A percentile compares a stretch with the other conserved stretches of the same genome.
phyloP scores from a whole-genome alignment of 768 basidiomycete genomes.

The Crucibulum laeve region DNA sequence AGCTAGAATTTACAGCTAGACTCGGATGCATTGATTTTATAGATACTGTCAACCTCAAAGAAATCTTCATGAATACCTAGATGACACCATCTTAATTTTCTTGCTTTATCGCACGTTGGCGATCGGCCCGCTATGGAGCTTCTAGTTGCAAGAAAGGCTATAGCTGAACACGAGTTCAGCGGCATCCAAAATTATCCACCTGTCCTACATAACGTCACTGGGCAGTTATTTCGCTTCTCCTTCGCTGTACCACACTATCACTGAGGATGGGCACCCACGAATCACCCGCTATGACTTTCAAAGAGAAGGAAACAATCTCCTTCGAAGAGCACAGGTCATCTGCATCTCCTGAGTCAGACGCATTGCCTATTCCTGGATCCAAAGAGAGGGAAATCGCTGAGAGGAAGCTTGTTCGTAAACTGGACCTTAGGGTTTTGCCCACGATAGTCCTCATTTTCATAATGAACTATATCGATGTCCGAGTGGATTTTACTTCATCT shows the following conservation, averaged over 20 bases:
- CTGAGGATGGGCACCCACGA: slow-evolving; percentile 1
- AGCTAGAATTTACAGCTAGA: no score
- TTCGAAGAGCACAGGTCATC: slow-evolving; percentile 9
- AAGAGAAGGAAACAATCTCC: slow-evolving; percentile 12
- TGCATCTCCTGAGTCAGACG: not conserved
- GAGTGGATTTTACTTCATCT: slow-evolving; percentile 3
- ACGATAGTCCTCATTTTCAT: slow-evolving; percentile 56
- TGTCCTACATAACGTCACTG: not conserved
- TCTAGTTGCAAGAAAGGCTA: no score
- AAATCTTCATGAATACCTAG: no score
- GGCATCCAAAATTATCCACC: no score
- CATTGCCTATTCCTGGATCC: not conserved
- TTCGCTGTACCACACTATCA: not conserved
- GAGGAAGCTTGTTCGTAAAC: slow-evolving; percentile 44
- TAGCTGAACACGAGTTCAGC: no score
- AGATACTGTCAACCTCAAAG: no score
- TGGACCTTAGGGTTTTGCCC: slow-evolving; percentile 53
- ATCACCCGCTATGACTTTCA: slow-evolving; percentile 4
- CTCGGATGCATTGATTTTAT: no score
- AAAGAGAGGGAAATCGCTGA: slow-evolving; percentile 30
- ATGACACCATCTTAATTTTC: no score
- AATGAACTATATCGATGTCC: slow-evolving; percentile 68
- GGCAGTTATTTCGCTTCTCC: not conserved
- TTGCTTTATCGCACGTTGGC: no score
- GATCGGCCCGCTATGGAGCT: no score